Evolutionary conservation across 192 early-diverging fungal genomes (phyloP).

Genomic region (Rhizophagus sp.): DNA sequence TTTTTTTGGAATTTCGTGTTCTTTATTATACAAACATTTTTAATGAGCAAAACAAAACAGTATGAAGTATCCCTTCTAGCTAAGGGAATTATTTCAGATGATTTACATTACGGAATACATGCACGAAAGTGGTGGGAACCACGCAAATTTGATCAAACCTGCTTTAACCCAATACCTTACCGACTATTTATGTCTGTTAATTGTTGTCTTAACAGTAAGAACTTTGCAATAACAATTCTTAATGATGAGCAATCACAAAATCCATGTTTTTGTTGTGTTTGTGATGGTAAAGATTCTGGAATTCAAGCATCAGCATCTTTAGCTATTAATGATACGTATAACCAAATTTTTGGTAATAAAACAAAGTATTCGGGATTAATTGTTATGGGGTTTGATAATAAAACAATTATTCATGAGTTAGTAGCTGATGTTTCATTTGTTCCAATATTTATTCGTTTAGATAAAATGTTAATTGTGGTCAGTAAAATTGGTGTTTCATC

Average conservation of each 20-base stretch:
- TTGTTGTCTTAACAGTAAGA: not conserved
- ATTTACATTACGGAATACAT: too few relatives aligned
- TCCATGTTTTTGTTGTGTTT: not conserved
- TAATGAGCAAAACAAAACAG: too few relatives aligned
- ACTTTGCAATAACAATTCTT: not conserved
- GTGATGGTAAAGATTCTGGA: not conserved
- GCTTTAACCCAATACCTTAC: not conserved
- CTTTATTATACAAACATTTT: too few relatives aligned
- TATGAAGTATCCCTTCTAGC: too few relatives aligned
- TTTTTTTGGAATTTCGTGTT: too few relatives aligned
- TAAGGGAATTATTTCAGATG: too few relatives aligned
- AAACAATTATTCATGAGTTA: not conserved
- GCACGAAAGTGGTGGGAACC: too few relatives aligned
- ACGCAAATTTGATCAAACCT: too few relatives aligned
- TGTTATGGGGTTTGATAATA: not conserved
- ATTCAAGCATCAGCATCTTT: not conserved
- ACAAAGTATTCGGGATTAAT: not conserved
- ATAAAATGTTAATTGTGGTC: not conserved
- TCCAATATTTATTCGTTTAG: not conserved
- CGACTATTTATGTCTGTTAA: not conserved
- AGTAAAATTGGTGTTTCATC: not conserved
- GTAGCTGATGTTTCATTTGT: not conserved
- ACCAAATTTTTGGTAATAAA: not conserved
- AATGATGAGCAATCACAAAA: not conserved
- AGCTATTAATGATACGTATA: not conserved